Conservation (phyloP, 1,284 basidiomycete species). For the Singerocomus rubriflavus region DNA sequence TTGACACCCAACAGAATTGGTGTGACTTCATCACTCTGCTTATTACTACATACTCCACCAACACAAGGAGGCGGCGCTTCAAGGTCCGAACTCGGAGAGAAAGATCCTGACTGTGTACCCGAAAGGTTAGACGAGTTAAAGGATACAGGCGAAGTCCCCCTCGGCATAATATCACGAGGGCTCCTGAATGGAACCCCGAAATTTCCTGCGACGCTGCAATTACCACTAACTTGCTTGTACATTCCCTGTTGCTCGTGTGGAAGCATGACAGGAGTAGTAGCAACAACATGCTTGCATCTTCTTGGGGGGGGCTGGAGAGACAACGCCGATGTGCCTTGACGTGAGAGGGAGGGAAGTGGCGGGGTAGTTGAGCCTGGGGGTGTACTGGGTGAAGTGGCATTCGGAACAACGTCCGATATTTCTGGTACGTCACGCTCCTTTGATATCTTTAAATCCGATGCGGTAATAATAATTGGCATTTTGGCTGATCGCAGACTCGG, state of each 20-base stretch:
- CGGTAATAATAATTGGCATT: constrained; percentile 24
- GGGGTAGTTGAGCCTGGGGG: constrained; percentile 13
- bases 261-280: background rate
- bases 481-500: constrained; percentile 29
- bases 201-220: constrained; percentile 31
- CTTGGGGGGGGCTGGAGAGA: constrained; percentile 66
- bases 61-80: background rate
- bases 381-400: constrained; percentile 22
- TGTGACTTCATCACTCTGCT: constrained; percentile 3
- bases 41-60: constrained; percentile 1
- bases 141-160: constrained; percentile 12
- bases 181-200: constrained; percentile 26
- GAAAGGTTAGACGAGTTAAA: constrained; percentile 5
- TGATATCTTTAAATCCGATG: constrained; percentile 53
- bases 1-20: background rate
- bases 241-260: constrained; percentile 15
- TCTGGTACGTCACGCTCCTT: constrained; percentile 38
- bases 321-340: constrained; percentile 26
- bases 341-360: constrained; percentile 13
- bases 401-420: constrained; percentile 6
- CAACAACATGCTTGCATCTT: constrained; percentile 38
- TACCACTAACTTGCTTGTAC: constrained; percentile 32
- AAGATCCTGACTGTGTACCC: constrained; percentile 2
- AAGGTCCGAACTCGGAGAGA: constrained; percentile 3
- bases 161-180: constrained; percentile 9